phyloP scores from a whole-genome alignment of 306 rosid genomes.

The Ceratonia siliqua region DNA sequence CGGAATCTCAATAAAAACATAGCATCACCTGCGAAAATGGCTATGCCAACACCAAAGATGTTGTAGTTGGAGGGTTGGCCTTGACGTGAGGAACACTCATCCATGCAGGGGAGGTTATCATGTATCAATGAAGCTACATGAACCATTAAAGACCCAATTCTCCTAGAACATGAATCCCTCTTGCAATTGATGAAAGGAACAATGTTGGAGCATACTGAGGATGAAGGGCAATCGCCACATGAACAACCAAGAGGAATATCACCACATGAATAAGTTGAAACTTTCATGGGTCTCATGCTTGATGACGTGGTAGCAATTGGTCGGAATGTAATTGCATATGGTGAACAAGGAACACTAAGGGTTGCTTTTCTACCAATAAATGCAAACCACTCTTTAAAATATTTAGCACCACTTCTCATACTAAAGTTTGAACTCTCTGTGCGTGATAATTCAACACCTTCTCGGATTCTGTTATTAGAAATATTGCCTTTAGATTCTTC shows the following conservation, averaged over 20 bases:
- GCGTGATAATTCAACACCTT: constrained; percentile 28
- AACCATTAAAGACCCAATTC: constrained; percentile 79
- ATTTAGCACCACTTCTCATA: not conserved
- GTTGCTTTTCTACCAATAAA: constrained; percentile 79
- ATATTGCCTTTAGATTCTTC: constrained; percentile 35
- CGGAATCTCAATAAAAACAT: constrained; percentile 86
- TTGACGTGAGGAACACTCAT: no score
- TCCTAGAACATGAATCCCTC: constrained; percentile 63
- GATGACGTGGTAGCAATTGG: constrained; percentile 54
- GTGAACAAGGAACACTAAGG: constrained; percentile 61
- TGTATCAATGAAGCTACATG: no score
- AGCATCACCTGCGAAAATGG: constrained; percentile 92
- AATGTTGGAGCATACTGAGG: constrained; percentile 69
- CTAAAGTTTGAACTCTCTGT: constrained; percentile 31
- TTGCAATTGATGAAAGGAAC: constrained; percentile 49
- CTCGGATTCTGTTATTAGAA: constrained; percentile 6
- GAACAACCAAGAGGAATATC: constrained; percentile 89
- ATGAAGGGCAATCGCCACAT: constrained; percentile 88
- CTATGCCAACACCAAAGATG: no score
- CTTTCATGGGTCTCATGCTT: constrained; percentile 86
- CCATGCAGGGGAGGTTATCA: no score
- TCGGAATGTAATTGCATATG: constrained; percentile 65
- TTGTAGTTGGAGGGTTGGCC: no score
- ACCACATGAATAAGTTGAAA: constrained; percentile 80
- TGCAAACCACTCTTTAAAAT: constrained; percentile 90